A percentile compares a stretch with the other conserved stretches of the same genome.
phyloP scores from a whole-genome alignment of 129 eudicot genomes.

The Kitagawia praeruptora region DNA sequence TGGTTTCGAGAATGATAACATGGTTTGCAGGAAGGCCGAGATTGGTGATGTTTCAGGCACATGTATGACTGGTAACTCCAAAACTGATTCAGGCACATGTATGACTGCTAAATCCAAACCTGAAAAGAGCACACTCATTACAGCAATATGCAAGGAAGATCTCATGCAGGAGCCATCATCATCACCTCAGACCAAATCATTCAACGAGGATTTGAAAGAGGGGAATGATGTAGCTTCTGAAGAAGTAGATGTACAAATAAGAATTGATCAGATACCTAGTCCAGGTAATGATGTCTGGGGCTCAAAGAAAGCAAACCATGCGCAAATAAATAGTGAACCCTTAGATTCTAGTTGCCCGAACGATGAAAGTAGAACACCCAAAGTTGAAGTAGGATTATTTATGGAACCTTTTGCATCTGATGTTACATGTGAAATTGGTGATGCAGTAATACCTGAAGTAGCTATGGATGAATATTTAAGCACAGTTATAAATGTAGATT shows the following conservation, averaged over 20 bases:
- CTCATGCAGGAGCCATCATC: conserved; percentile 16
- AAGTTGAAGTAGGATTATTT: conserved; percentile 6
- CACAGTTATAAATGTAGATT: conserved; percentile 18
- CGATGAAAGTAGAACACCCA: conserved; percentile 9
- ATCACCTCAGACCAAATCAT: conserved; percentile 6
- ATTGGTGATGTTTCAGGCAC: conserved; percentile 23
- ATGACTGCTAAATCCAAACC: conserved; percentile 20
- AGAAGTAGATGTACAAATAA: conserved; percentile 31
- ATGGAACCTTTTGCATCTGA: conserved; percentile 14
- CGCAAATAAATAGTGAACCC: conserved; percentile 13
- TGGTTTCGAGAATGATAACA: conserved; percentile 30
- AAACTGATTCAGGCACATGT: conserved; percentile 13
- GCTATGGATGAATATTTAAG: conserved; percentile 21
- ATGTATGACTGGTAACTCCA: conserved; percentile 12
- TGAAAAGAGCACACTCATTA: conserved; percentile 20
- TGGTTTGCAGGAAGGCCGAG: conserved; percentile 19
- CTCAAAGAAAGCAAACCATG: conserved; percentile 9
- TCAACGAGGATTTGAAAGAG: conserved; percentile 24
- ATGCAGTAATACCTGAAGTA: conserved; percentile 22
- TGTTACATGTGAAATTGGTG: conserved; percentile 20
- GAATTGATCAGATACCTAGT: conserved; percentile 30
- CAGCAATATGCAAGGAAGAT: conserved; percentile 21
- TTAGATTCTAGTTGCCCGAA: neutral
- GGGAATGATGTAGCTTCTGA: conserved; percentile 47
- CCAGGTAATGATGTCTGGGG: conserved; percentile 17